These are phyloP conservation scores for Wickerhamiella dianesei DNA, from an alignment of 805 yeast species.

Conservation along the genomic window DNA sequence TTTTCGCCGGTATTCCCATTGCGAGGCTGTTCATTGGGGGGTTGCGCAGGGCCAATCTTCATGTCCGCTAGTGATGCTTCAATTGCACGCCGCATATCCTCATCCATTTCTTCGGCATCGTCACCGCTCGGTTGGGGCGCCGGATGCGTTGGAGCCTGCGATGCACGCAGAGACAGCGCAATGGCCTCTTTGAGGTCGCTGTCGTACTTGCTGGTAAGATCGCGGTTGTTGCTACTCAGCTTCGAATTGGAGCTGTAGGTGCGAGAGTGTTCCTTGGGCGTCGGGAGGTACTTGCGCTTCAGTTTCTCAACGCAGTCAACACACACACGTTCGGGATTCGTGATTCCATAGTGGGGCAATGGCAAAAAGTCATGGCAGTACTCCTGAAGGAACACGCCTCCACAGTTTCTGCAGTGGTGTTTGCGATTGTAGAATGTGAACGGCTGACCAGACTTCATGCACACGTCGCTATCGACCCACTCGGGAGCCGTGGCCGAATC, in stretches of 20 bases:
- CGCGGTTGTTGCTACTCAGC: conserved; percentile 10
- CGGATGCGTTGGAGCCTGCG: conserved; percentile 20
- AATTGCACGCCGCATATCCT: conserved; percentile 85
- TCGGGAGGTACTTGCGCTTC: conserved; percentile 24
- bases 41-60: conserved; percentile 16
- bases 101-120: conserved; percentile 54
- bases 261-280: conserved; percentile 18
- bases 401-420: conserved; percentile 95
- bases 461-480: conserved; percentile 91
- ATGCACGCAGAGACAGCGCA: conserved; percentile 59
- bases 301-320: conserved; percentile 70
- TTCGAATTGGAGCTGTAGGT: conserved; percentile 7
- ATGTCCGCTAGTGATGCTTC: conserved; percentile 78
- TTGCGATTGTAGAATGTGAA: conserved; percentile 77
- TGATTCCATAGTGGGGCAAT: conserved; percentile 72
- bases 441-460: conserved; percentile 79
- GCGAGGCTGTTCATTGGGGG: background rate
- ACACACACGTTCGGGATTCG: conserved; percentile 84
- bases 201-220: conserved; percentile 22
- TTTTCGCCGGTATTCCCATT: background rate
- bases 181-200: conserved; percentile 69
- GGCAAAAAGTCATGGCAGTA: conserved; percentile 67
- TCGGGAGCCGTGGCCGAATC: conserved; percentile 93
- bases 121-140: background rate
- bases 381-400: conserved; percentile 79